Evolutionary conservation across 257 asterid species (phyloP).

Genomic region (Nicotiana attenuata): DNA sequence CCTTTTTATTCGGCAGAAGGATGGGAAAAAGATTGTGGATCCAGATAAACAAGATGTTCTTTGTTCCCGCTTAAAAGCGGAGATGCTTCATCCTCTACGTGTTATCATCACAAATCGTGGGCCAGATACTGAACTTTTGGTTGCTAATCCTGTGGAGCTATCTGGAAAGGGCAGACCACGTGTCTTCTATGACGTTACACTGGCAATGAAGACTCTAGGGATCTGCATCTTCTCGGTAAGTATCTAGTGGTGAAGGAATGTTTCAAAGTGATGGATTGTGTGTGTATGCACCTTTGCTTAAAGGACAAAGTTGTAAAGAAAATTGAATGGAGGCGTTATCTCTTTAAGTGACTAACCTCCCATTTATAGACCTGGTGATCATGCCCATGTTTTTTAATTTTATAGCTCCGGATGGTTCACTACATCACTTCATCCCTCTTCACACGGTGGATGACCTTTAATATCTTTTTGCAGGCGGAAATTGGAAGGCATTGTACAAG

Average conservation of each 20-base stretch:
- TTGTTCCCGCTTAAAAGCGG: slow-evolving; percentile 58
- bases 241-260: background rate
- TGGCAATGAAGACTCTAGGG: slow-evolving; percentile 58
- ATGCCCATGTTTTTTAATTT: background rate
- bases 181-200: slow-evolving; percentile 76
- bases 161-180: slow-evolving; percentile 85
- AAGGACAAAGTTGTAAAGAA: background rate
- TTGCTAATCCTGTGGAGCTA: slow-evolving; percentile 83
- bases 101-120: slow-evolving; percentile 68
- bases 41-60: slow-evolving; percentile 64
- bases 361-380: background rate
- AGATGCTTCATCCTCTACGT: slow-evolving; percentile 80
- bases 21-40: slow-evolving; percentile 73
- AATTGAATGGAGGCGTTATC: background rate
- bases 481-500: slow-evolving; percentile 63
- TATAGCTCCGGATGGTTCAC: background rate
- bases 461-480: slow-evolving; percentile 54
- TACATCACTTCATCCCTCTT: background rate
- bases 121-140: slow-evolving; percentile 79
- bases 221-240: slow-evolving; percentile 77
- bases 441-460: background rate
- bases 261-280: background rate
- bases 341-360: background rate
- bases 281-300: background rate
- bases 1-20: slow-evolving; percentile 57